phyloP scores from a whole-genome alignment of 148 eudicot species.

The Fagopyrum esculentum region DNA sequence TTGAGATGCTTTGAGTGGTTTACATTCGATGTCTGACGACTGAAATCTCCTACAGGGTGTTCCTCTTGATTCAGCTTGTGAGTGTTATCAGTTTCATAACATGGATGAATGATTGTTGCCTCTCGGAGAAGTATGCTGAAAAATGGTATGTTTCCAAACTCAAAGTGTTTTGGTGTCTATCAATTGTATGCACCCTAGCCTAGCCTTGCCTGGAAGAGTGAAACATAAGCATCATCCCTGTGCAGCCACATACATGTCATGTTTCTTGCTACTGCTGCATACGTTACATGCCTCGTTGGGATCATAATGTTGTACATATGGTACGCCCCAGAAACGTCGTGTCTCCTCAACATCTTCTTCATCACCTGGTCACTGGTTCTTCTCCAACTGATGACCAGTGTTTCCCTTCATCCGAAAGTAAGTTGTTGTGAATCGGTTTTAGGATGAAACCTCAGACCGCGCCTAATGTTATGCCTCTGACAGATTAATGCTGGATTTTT shows the following conservation, averaged over 20 bases:
- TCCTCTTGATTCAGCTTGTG: constrained; percentile 70
- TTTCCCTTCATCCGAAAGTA: constrained; percentile 74
- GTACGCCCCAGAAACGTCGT: constrained; percentile 77
- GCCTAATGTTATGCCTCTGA: background rate
- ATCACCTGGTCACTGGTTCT: constrained; percentile 74
- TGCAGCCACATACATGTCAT: constrained; percentile 57
- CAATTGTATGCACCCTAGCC: too few relatives aligned
- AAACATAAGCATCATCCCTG: background rate
- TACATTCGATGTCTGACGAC: background rate
- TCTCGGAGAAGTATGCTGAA: constrained; percentile 49
- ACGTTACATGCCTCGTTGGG: constrained; percentile 56
- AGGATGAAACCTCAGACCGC: background rate
- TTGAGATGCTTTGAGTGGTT: background rate
- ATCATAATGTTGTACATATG: constrained; percentile 69
- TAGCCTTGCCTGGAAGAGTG: too few relatives aligned
- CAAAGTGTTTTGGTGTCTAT: too few relatives aligned
- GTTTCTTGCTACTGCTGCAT: constrained; percentile 48
- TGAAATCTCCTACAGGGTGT: constrained; percentile 44
- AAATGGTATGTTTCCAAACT: constrained; percentile 44
- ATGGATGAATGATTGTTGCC: constrained; percentile 68
- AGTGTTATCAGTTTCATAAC: constrained; percentile 77
- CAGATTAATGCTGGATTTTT: constrained; percentile 74
- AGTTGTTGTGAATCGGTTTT: constrained; percentile 12
- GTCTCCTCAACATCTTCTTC: constrained; percentile 73
- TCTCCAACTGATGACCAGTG: constrained; percentile 80